Conservation (phyloP, 768 basidiomycete genomes). For the Cystoderma amianthinum region DNA sequence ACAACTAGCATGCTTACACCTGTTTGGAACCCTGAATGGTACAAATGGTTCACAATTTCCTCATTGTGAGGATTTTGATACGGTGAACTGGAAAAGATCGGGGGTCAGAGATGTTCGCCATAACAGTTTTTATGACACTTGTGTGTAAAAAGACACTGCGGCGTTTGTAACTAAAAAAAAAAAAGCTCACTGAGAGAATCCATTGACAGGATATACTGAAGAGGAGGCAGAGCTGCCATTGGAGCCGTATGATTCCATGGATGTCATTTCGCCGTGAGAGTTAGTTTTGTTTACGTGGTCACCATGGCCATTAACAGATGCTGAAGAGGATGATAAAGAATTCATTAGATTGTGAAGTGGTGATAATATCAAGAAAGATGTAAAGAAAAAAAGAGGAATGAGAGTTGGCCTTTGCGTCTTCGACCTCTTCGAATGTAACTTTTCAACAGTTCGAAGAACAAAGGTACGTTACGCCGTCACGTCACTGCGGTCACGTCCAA, state of each 20-base stretch:
- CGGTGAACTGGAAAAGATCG: constrained; percentile 26
- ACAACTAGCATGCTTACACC: constrained; percentile 47
- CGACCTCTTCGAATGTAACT: too few species aligned
- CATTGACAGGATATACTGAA: constrained; percentile 43
- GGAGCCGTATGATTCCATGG: constrained; percentile 28
- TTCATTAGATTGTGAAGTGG: constrained; percentile 18
- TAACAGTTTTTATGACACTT: background rate
- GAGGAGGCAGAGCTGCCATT: constrained; percentile 28
- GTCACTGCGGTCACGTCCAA: too few species aligned
- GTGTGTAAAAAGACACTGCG: background rate
- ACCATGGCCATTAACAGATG: constrained; percentile 44
- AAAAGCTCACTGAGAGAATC: constrained; percentile 50
- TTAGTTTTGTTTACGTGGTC: constrained; percentile 42
- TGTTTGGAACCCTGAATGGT: constrained; percentile 74
- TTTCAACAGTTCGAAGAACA: too few species aligned
- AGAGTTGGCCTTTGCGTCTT: too few species aligned
- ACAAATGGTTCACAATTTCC: constrained; percentile 72
- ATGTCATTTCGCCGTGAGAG: constrained; percentile 28
- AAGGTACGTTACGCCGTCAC: too few species aligned
- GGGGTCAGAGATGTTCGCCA: constrained; percentile 4
- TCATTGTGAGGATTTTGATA: constrained; percentile 68
- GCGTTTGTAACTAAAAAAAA: background rate
- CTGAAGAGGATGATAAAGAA: constrained; percentile 31
- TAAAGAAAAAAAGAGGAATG: constrained; percentile 8
- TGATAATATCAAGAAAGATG: constrained; percentile 7